Base-by-base conservation (phyloP, 2,329 filamentous ascomycete genomes). In the Penicillium sp. region DNA sequence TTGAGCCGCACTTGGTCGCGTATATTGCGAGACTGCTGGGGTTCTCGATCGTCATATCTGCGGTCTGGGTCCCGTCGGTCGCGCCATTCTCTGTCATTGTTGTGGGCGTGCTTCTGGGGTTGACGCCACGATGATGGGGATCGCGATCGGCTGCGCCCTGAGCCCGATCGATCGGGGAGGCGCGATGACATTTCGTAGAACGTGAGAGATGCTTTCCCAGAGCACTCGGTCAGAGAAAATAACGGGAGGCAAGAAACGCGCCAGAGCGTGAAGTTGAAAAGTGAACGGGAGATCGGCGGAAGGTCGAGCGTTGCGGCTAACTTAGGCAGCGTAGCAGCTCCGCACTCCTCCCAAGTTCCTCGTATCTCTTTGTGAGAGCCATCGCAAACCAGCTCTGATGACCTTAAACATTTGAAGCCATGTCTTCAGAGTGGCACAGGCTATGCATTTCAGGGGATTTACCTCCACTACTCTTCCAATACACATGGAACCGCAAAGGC, bases 1-100 rank as follows among this genome's bases (percentile, higher is more conserved):
- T 78, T 78, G 44, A 75, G 62, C 4, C 71, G 71, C 43, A 73
- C 66, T 56, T 77, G 75, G 29, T 77, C 74, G 52, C 67, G 73
- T 61, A 69, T 68, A 45, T 62, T 65, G 31, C 67, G 61, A 24
- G 59, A 51, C 47, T 62, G 67, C 13, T 59, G 61, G 1, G 50
- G 54, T 5, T 57, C 53, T 18, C 59, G 58, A 51, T 64, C 53
- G 13, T 59, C 56, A 47, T 60, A 54, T 45, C 50, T 54, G 18
- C 47, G 50, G 46, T 50, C 45, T 10, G 50, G 58, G 31, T 63
- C 60, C 46, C 54, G 60, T 55, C 60, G 60, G 43, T 59, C 53
- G 51, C 58, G 57, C 44, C 58, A 57, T 45, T 64, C 62, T 49
- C 58, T 58, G 46, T 64, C 60, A 49, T 69, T 66, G 31, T 65